Evolutionary conservation across 331 rosid genomes (phyloP).

Genomic region (Acacia concinna): DNA sequence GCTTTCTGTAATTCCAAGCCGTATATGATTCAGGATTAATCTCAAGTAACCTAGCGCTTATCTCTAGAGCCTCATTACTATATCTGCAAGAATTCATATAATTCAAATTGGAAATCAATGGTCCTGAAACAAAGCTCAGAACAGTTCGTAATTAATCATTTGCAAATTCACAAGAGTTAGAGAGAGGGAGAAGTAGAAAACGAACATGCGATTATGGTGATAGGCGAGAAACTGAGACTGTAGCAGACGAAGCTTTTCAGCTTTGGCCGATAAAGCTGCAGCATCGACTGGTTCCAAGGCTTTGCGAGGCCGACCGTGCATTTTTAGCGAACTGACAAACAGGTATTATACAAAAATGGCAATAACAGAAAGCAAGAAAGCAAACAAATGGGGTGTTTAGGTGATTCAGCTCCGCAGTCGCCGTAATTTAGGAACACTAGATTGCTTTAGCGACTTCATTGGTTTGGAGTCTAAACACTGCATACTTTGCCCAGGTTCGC

Average conservation of each 20-base stretch:
- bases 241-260: slow-evolving; percentile 63
- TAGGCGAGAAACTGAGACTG: slow-evolving; percentile 66
- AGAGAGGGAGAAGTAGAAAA: neutral
- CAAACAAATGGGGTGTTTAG: neutral
- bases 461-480: neutral
- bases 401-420: neutral
- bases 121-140: neutral
- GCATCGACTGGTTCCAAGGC: slow-evolving; percentile 65
- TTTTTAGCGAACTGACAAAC: slow-evolving; percentile 26
- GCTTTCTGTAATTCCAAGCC: slow-evolving; percentile 89
- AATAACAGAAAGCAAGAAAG: neutral
- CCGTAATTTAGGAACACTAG: neutral
- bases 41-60: slow-evolving; percentile 65
- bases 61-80: slow-evolving; percentile 62
- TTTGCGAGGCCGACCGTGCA: slow-evolving; percentile 91
- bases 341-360: neutral
- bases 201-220: slow-evolving; percentile 54
- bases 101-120: slow-evolving; percentile 2
- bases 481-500: neutral
- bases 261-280: slow-evolving; percentile 53
- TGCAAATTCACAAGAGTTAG: neutral
- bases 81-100: slow-evolving; percentile 47
- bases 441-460: neutral
- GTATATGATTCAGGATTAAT: slow-evolving; percentile 80
- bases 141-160: slow-evolving; percentile 4